Percentiles rank a stretch among this genome's conserved stretches.
phyloP scores from a whole-genome alignment of 768 basidiomycete genomes.

The Dentipellis sp. region DNA sequence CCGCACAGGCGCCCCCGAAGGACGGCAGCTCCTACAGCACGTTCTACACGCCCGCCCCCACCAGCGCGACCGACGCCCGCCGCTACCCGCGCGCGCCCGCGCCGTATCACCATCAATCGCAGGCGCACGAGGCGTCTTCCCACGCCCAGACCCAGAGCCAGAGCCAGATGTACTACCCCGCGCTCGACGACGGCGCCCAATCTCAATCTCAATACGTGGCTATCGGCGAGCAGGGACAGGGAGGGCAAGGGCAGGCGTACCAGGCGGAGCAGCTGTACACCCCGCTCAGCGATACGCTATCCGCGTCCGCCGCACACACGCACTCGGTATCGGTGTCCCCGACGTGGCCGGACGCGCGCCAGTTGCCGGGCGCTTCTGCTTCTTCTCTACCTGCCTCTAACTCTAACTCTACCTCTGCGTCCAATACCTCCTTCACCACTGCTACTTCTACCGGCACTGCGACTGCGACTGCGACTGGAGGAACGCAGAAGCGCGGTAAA shows the following conservation, averaged over 20 bases:
- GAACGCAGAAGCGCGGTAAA: neutral
- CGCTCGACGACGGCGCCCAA: neutral
- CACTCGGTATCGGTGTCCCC: conserved; percentile 4
- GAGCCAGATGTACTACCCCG: neutral
- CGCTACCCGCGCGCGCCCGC: neutral
- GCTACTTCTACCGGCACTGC: neutral
- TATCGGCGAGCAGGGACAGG: neutral
- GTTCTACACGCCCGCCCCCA: neutral
- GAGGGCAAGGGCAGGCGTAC: neutral
- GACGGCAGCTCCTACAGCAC: neutral
- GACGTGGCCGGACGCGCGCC: neutral
- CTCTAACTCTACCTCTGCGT: too few relatives aligned
- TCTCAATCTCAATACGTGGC: neutral
- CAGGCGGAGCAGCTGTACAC: neutral
- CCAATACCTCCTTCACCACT: neutral
- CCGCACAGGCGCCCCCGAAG: neutral
- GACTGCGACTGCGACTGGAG: neutral
- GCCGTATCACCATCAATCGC: neutral
- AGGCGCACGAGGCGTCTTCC: neutral
- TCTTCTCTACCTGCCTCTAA: too few relatives aligned
- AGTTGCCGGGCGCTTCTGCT: neutral
- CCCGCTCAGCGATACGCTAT: neutral
- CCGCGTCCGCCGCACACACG: conserved; percentile 1
- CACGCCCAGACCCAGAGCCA: neutral
- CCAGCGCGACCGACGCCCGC: neutral